Conservation (phyloP, 2,329 filamentous ascomycete genomes). For the Ophiocordyceps camponoti-saundersi region DNA sequence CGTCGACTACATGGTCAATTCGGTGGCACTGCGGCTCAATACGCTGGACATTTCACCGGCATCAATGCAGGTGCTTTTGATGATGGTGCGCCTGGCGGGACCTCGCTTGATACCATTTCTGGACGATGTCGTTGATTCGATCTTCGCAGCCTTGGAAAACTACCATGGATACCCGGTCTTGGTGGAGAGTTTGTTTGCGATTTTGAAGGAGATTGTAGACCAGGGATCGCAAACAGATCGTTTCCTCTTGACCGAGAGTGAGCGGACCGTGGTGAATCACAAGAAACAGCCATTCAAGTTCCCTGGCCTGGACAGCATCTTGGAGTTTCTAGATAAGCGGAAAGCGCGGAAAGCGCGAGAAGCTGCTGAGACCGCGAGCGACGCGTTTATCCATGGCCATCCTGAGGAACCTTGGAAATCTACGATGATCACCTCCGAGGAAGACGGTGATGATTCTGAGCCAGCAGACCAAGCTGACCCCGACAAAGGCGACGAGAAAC, state of each 20-base stretch:
- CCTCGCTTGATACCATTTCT: slow-evolving; percentile 69
- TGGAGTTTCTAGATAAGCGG: slow-evolving; percentile 45
- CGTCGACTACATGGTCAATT: slow-evolving; percentile 92
- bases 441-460: slow-evolving; percentile 12
- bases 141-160: slow-evolving; percentile 84
- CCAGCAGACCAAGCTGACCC: slow-evolving; percentile 14
- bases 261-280: slow-evolving; percentile 19
- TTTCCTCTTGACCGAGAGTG: slow-evolving; percentile 26
- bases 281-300: slow-evolving; percentile 18
- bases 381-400: slow-evolving; percentile 11
- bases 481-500: slow-evolving; percentile 27
- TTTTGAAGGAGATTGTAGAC: slow-evolving; percentile 67
- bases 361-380: slow-evolving; percentile 17
- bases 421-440: slow-evolving; percentile 1
- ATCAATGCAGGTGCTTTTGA: slow-evolving; percentile 73
- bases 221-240: slow-evolving; percentile 51
- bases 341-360: slow-evolving; percentile 15
- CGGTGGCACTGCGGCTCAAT: slow-evolving; percentile 75
- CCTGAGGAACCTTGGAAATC: slow-evolving; percentile 18
- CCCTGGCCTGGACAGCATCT: slow-evolving; percentile 25
- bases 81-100: slow-evolving; percentile 87
- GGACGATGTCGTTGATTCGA: slow-evolving; percentile 77
- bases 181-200: slow-evolving; percentile 70
- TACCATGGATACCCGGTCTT: slow-evolving; percentile 85
- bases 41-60: slow-evolving; percentile 85